A percentile compares a stretch with the other conserved stretches of the same genome.
phyloP scores from a whole-genome alignment of 129 eudicot genomes.

The Escallonia herrerae region DNA sequence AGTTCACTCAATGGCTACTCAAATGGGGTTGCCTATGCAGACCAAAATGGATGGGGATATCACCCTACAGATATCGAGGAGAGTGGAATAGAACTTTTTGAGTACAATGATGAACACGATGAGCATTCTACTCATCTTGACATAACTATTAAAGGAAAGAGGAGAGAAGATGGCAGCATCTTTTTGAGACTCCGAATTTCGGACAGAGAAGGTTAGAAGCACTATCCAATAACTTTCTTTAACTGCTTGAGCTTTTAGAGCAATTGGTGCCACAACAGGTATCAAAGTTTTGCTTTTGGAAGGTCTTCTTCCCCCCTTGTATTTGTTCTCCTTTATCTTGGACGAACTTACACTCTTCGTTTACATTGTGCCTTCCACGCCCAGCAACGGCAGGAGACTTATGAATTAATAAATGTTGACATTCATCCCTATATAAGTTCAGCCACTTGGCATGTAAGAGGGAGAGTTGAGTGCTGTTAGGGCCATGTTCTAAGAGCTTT shows the following conservation, averaged over 20 bases:
- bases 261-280: too few species aligned
- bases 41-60: slow-evolving; percentile 15
- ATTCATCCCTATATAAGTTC: too few species aligned
- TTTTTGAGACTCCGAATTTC: slow-evolving; percentile 31
- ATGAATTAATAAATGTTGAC: too few species aligned
- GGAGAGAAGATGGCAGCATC: slow-evolving; percentile 33
- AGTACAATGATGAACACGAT: slow-evolving; percentile 22
- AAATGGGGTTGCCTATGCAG: slow-evolving; percentile 13
- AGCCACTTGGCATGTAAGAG: too few species aligned
- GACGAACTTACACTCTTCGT: slow-evolving; percentile 2
- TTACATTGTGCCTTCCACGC: too few species aligned
- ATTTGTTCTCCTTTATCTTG: not conserved
- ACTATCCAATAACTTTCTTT: too few species aligned
- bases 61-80: slow-evolving; percentile 16
- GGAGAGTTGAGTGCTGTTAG: too few species aligned
- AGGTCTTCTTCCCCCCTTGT: not conserved
- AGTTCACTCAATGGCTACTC: slow-evolving; percentile 18
- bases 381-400: too few species aligned
- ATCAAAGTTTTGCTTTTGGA: too few species aligned
- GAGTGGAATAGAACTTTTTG: slow-evolving; percentile 29
- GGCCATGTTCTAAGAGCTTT: too few species aligned
- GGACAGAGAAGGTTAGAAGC: slow-evolving; percentile 29
- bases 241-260: too few species aligned
- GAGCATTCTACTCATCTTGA: slow-evolving; percentile 23
- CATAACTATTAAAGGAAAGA: slow-evolving; percentile 37